A percentile compares a stretch with the other conserved stretches of the same genome.
Evolutionary conservation across 1,139 yeast species (phyloP).

Genomic region (Protomyces macrosporus): DNA sequence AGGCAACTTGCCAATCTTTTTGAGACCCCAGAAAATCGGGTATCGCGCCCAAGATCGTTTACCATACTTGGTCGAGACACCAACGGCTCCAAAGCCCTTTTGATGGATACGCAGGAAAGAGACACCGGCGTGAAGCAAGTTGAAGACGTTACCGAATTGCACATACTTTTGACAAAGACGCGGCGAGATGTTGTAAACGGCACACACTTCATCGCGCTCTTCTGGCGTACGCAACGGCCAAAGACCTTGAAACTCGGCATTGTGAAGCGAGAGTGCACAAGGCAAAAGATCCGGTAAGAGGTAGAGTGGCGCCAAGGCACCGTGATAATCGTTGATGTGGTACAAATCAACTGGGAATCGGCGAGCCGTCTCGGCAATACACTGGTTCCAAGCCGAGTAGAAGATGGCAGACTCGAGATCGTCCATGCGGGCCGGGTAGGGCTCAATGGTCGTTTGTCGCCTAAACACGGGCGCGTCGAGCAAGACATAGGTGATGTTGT

Average conservation of each 20-base stretch:
- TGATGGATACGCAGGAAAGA: slow-evolving; percentile 28
- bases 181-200: slow-evolving; percentile 24
- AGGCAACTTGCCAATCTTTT: slow-evolving; percentile 27
- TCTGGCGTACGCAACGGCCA: slow-evolving; percentile 29
- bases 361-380: slow-evolving; percentile 28
- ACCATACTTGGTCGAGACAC: slow-evolving; percentile 28
- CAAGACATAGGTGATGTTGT: slow-evolving; percentile 28
- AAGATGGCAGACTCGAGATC: slow-evolving; percentile 29
- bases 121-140: slow-evolving; percentile 27
- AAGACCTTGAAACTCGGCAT: slow-evolving; percentile 30
- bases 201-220: slow-evolving; percentile 27
- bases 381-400: slow-evolving; percentile 30
- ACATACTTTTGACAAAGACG: slow-evolving; percentile 27
- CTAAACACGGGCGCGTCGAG: slow-evolving; percentile 29
- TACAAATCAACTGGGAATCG: slow-evolving; percentile 29
- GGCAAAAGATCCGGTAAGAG: slow-evolving; percentile 28
- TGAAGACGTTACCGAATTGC: slow-evolving; percentile 29
- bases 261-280: slow-evolving; percentile 27
- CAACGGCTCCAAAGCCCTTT: slow-evolving; percentile 29
- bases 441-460: slow-evolving; percentile 26
- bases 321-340: slow-evolving; percentile 30
- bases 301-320: slow-evolving; percentile 29
- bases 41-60: slow-evolving; percentile 28
- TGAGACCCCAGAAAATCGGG: slow-evolving; percentile 29
- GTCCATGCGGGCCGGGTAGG: slow-evolving; percentile 30